Evolutionary conservation across 2,329 filamentous ascomycete species (phyloP).

Genomic region (Trichoderma koningiopsis): DNA sequence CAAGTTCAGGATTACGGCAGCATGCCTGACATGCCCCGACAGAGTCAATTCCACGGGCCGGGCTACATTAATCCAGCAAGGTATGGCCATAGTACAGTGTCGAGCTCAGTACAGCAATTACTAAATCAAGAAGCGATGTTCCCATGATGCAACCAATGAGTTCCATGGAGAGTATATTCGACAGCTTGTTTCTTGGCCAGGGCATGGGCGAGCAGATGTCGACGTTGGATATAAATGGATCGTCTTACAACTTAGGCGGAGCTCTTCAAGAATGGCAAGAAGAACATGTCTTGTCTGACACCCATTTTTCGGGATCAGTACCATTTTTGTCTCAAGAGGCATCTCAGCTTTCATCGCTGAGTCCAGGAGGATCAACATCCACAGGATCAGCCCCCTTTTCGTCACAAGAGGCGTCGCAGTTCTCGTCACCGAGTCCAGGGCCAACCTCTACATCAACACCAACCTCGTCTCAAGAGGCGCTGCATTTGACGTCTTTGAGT

Average conservation of each 20-base stretch:
- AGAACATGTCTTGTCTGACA: background rate
- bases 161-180: background rate
- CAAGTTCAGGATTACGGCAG: background rate
- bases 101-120: background rate
- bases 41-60: conserved; percentile 7
- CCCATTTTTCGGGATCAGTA: background rate
- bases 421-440: background rate
- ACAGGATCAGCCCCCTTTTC: background rate
- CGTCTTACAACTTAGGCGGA: background rate
- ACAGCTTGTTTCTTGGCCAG: background rate
- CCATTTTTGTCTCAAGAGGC: background rate
- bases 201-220: background rate
- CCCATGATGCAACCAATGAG: background rate
- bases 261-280: background rate
- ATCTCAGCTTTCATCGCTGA: background rate
- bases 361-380: background rate
- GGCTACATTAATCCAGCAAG: conserved; percentile 5
- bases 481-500: background rate
- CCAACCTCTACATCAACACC: background rate
- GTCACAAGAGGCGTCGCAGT: background rate
- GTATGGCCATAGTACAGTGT: background rate
- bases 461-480: background rate
- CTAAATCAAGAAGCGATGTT: background rate
- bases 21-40: background rate
- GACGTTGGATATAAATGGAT: background rate